Conservation (phyloP, 2,329 filamentous ascomycete genomes). For the Curvularia verruculosa region DNA sequence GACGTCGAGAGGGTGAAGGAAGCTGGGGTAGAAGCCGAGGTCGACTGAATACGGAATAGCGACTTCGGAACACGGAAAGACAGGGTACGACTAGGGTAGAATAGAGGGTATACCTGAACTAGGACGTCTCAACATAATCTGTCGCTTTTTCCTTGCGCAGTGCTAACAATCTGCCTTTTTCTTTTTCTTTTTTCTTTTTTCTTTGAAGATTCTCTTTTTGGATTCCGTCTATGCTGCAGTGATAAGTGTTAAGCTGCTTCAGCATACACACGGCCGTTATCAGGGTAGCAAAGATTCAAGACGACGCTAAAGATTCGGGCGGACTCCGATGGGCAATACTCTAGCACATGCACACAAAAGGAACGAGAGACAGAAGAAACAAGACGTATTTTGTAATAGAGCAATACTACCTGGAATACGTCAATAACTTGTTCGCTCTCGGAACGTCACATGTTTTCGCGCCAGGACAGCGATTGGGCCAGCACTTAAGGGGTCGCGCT, state of each 20-base stretch:
- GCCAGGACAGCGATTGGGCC: neutral
- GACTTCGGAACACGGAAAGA: constrained; percentile 15
- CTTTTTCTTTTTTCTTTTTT: neutral
- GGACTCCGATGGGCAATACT: neutral
- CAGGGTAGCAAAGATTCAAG: neutral
- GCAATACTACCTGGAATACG: neutral
- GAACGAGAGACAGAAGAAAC: neutral
- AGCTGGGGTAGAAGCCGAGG: constrained; percentile 20
- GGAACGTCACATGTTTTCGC: constrained; percentile 19
- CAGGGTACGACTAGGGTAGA: neutral
- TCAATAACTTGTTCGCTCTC: neutral
- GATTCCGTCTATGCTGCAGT: neutral
- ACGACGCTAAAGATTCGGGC: neutral
- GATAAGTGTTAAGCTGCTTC: neutral
- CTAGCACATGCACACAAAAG: neutral
- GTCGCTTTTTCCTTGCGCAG: too few species aligned
- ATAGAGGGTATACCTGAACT: neutral
- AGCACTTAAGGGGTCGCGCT: constrained; percentile 3
- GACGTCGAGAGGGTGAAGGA: constrained; percentile 7
- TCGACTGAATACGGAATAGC: constrained; percentile 16
- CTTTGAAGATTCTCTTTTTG: neutral
- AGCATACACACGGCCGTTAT: neutral
- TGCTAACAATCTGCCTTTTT: neutral
- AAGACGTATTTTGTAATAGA: neutral
- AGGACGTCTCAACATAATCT: neutral